Conservation (phyloP, 1,284 basidiomycete genomes). For the Heterobasidion occidentale region DNA sequence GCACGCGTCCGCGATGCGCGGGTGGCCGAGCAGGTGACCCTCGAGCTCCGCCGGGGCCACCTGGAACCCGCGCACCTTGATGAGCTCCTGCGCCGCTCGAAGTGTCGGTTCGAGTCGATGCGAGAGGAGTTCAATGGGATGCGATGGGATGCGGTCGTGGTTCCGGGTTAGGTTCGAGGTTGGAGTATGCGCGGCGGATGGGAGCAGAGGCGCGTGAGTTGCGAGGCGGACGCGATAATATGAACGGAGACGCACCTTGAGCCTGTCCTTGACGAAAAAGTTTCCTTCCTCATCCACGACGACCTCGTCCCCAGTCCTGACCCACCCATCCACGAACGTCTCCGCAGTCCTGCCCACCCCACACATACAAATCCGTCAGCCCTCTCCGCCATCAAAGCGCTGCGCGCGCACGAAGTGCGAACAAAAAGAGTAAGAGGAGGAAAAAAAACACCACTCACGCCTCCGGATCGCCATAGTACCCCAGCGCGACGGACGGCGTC, state of each 20-base stretch:
- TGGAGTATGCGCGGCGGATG: too few relatives aligned
- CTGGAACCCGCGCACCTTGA: conserved; percentile 25
- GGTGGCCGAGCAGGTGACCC: conserved; percentile 26
- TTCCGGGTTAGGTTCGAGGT: background rate
- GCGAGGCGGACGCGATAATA: too few relatives aligned
- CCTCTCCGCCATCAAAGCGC: background rate
- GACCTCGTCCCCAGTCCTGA: conserved; percentile 59
- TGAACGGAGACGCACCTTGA: conserved; percentile 44
- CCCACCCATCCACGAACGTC: conserved; percentile 40
- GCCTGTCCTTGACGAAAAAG: conserved; percentile 57
- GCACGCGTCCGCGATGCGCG: conserved; percentile 27
- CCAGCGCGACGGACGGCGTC: conserved; percentile 49
- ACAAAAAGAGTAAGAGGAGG: conserved; percentile 8
- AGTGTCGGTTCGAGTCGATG: too few relatives aligned
- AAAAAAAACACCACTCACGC: conserved; percentile 35
- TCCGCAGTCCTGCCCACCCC: conserved; percentile 38
- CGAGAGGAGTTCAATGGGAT: background rate
- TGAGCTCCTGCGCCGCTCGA: conserved; percentile 18
- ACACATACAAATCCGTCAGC: background rate
- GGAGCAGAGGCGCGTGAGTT: too few relatives aligned
- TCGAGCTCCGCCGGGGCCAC: conserved; percentile 38
- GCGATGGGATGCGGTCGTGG: background rate
- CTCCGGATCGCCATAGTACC: conserved; percentile 44
- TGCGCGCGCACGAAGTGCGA: background rate
- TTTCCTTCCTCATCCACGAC: conserved; percentile 47